phyloP scores from a whole-genome alignment of 108 stramenopile genomes.

The Pseudonitzschia multistriata region DNA sequence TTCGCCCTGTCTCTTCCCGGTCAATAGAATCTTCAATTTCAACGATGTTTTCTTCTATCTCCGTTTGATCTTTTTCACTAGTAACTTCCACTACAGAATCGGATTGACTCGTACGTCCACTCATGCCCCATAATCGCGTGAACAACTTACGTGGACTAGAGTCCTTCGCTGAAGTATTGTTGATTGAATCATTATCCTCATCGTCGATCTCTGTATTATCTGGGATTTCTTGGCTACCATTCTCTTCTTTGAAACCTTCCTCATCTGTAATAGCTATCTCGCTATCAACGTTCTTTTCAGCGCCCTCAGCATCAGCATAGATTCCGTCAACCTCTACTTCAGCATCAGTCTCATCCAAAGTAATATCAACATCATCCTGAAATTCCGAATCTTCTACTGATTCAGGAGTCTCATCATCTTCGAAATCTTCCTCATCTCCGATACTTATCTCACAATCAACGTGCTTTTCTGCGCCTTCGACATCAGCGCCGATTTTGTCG shows the following conservation, averaged over 20 bases:
- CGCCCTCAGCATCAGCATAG: background rate
- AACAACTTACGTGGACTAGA: background rate
- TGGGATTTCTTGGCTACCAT: background rate
- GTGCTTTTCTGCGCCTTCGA: background rate
- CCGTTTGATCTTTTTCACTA: background rate
- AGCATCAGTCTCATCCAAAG: background rate
- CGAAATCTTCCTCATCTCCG: background rate
- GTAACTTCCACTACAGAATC: background rate
- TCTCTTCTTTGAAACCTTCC: background rate
- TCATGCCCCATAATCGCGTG: background rate
- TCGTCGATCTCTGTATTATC: background rate
- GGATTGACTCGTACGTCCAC: background rate
- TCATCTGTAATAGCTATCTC: background rate
- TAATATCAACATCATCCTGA: background rate
- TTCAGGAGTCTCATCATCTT: background rate
- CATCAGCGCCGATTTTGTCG: background rate
- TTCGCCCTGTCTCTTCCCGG: background rate
- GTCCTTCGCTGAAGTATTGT: background rate
- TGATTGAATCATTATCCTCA: background rate
- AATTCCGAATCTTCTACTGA: background rate
- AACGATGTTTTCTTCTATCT: background rate
- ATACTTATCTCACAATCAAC: background rate
- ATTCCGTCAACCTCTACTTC: background rate
- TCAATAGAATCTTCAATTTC: background rate
- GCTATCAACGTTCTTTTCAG: background rate